Evolutionary conservation across 1,139 yeast species (phyloP).

Genomic region (Magnusiomyces tetraspermus): DNA sequence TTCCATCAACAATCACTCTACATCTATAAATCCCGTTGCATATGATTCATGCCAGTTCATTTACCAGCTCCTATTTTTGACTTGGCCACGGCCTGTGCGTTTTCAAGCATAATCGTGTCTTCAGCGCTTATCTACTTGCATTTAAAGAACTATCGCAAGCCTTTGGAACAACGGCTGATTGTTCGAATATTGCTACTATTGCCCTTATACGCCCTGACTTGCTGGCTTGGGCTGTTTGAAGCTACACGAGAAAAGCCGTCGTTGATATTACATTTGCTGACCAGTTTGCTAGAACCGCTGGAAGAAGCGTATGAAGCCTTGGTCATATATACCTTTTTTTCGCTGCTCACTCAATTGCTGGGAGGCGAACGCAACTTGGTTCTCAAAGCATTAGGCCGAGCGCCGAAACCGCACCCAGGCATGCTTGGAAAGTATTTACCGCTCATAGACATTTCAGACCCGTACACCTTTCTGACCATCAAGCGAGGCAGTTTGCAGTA

Average conservation of each 20-base stretch:
- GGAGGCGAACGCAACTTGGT: constrained; percentile 90
- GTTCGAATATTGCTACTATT: constrained; percentile 62
- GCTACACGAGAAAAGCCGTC: constrained; percentile 35
- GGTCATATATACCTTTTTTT: constrained; percentile 86
- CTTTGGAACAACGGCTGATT: constrained; percentile 76
- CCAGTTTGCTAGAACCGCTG: constrained; percentile 52
- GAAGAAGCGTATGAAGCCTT: constrained; percentile 92
- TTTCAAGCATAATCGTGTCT: constrained; percentile 37
- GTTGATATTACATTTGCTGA: neutral
- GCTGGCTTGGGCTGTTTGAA: constrained; percentile 47
- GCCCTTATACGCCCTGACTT: constrained; percentile 47
- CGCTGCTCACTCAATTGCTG: constrained; percentile 67
- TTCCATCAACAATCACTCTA: too few species aligned
- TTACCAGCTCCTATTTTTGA: neutral
- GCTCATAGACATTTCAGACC: constrained; percentile 76
- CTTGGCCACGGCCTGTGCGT: constrained; percentile 19
- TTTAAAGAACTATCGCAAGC: constrained; percentile 68
- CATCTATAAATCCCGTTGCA: too few species aligned
- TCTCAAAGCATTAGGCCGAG: constrained; percentile 60
- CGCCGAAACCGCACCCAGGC: constrained; percentile 49
- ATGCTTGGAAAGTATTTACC: constrained; percentile 45
- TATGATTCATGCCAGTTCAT: neutral
- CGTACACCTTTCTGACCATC: constrained; percentile 61
- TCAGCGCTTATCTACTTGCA: constrained; percentile 43
- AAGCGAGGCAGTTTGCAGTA: constrained; percentile 87